Percentiles rank a stretch among this genome's conserved stretches.
Evolutionary conservation across 2,329 filamentous ascomycete species (phyloP).

Genomic region (Colletotrichum gigasporum): DNA sequence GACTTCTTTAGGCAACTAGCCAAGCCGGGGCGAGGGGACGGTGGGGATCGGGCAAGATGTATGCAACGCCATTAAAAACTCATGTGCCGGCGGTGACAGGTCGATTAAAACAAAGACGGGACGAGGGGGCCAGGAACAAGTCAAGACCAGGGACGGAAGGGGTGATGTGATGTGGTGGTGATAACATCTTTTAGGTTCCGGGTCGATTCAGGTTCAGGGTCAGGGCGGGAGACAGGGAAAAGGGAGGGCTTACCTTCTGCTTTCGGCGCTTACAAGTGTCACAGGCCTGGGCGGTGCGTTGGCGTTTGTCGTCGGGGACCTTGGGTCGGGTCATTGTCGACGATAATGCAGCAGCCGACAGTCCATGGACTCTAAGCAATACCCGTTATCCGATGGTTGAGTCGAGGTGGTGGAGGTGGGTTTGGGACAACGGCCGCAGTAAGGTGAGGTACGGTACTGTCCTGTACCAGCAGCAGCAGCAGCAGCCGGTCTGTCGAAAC

Average conservation of each 20-base stretch:
- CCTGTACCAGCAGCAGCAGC: too few species aligned
- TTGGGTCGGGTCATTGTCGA: slow-evolving; percentile 60
- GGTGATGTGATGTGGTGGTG: neutral
- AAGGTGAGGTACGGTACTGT: neutral
- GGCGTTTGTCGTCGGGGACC: slow-evolving; percentile 67
- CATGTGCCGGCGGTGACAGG: neutral
- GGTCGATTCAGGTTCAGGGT: neutral
- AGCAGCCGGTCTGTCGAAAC: neutral
- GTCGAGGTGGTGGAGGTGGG: slow-evolving; percentile 20
- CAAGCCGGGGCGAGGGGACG: neutral
- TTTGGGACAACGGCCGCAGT: slow-evolving; percentile 9
- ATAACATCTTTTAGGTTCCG: neutral
- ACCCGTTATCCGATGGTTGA: slow-evolving; percentile 32
- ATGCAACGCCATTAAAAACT: neutral
- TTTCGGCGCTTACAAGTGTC: slow-evolving; percentile 73
- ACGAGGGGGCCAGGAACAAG: neutral
- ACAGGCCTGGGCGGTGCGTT: slow-evolving; percentile 71
- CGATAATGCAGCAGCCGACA: slow-evolving; percentile 34
- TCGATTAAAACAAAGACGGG: neutral
- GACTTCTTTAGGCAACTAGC: slow-evolving; percentile 10
- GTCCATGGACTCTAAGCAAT: slow-evolving; percentile 21
- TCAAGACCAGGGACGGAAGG: neutral
- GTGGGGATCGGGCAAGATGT: neutral
- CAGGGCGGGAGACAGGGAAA: neutral
- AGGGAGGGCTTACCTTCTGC: slow-evolving; percentile 66